Evolutionary conservation across 306 rosid genomes (phyloP).

Genomic region (Morella rubra): DNA sequence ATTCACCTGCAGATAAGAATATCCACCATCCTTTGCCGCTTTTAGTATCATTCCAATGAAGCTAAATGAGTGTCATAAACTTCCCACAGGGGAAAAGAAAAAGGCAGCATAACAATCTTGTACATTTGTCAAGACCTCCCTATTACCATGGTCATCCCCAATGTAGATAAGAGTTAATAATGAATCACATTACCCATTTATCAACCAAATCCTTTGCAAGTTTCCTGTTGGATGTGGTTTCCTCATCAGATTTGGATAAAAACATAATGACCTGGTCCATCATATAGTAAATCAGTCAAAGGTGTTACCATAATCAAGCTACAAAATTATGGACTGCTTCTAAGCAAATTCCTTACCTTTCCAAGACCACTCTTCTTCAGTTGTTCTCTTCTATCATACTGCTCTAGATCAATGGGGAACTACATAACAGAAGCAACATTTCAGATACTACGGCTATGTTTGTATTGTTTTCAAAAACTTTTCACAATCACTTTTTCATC

Average conservation of each 20-base stretch:
- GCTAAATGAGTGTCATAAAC: background rate
- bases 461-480: too few species aligned
- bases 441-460: too few species aligned
- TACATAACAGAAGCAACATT: constrained; percentile 43
- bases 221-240: constrained; percentile 76
- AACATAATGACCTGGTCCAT: constrained; percentile 82
- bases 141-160: too few species aligned
- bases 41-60: background rate
- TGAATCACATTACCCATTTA: constrained; percentile 71
- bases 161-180: background rate
- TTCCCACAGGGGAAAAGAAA: background rate
- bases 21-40: background rate
- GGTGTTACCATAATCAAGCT: constrained; percentile 11
- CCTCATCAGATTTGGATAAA: constrained; percentile 89
- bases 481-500: too few species aligned
- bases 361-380: constrained; percentile 98
- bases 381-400: constrained; percentile 87
- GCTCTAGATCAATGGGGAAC: constrained; percentile 92
- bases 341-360: constrained; percentile 52
- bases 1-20: background rate
- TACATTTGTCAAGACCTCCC: background rate
- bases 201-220: constrained; percentile 94
- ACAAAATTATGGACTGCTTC: background rate
- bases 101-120: background rate
- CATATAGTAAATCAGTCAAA: constrained; percentile 16